These are phyloP conservation scores for Coemansia sp. DNA, from an alignment of 192 early-diverging fungal species.

Conservation along the genomic window DNA sequence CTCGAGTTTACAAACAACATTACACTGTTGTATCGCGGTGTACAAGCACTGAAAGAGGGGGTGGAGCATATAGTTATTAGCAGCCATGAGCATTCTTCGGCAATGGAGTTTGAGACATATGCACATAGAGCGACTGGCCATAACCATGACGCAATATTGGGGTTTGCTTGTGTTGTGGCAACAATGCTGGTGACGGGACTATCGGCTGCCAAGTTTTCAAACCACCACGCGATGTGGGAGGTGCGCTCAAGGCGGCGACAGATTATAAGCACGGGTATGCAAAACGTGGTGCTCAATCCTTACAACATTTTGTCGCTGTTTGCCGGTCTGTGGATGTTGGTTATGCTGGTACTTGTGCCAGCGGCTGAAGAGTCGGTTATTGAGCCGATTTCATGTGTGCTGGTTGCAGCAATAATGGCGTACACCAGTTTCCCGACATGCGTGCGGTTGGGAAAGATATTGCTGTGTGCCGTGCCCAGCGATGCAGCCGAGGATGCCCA, in stretches of 20 bases:
- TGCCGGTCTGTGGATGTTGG: slow-evolving; percentile 29
- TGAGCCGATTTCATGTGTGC: slow-evolving; percentile 39
- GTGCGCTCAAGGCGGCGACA: slow-evolving; percentile 11
- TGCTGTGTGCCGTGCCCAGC: slow-evolving; percentile 23
- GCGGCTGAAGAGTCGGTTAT: slow-evolving; percentile 21
- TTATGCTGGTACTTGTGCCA: slow-evolving; percentile 18
- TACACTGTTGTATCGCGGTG: slow-evolving; percentile 29
- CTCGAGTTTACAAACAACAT: slow-evolving; percentile 44
- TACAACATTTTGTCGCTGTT: slow-evolving; percentile 32
- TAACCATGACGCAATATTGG: slow-evolving; percentile 10
- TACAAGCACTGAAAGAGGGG: slow-evolving; percentile 46
- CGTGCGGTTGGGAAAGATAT: slow-evolving; percentile 16
- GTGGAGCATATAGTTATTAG: slow-evolving; percentile 33
- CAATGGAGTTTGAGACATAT: slow-evolving; percentile 41
- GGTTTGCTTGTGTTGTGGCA: slow-evolving; percentile 6
- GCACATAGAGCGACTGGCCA: slow-evolving; percentile 12
- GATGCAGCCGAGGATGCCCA: slow-evolving; percentile 1
- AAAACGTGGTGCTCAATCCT: slow-evolving; percentile 35
- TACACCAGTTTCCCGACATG: slow-evolving; percentile 29
- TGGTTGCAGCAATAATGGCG: slow-evolving; percentile 28
- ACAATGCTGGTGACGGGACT: slow-evolving; percentile 15
- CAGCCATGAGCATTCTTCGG: slow-evolving; percentile 25
- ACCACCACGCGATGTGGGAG: slow-evolving; percentile 38
- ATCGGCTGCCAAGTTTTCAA: slow-evolving; percentile 30
- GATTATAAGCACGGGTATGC: slow-evolving; percentile 6